These are phyloP conservation scores for Mortierella sp. DNA, from an alignment of 371 early-diverging fungal genomes.

Conservation along the genomic window DNA sequence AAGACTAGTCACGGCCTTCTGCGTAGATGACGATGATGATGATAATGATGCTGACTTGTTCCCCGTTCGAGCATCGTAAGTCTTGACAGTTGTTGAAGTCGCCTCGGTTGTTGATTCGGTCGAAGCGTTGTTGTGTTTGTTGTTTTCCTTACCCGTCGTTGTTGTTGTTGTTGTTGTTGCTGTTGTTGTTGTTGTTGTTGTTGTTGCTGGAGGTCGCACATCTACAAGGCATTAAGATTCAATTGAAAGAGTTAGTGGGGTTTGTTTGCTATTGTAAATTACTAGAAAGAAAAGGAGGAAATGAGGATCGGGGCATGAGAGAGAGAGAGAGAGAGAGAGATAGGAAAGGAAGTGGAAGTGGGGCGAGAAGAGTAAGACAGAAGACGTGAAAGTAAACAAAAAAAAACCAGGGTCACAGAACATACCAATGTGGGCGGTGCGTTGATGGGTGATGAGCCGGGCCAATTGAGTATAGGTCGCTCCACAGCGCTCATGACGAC, in stretches of 20 bases:
- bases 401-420: constrained; percentile 8
- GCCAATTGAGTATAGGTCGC: constrained; percentile 33
- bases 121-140: neutral
- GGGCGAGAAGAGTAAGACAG: neutral
- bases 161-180: neutral
- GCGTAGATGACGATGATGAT: neutral
- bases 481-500: constrained; percentile 30
- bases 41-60: neutral
- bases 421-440: constrained; percentile 28
- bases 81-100: neutral
- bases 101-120: neutral
- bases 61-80: neutral
- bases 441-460: constrained; percentile 30
- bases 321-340: too few relatives aligned
- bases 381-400: too few relatives aligned
- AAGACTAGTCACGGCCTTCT: neutral
- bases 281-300: too few relatives aligned
- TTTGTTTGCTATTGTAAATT: neutral
- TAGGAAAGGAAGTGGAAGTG: too few relatives aligned
- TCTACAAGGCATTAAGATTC: neutral
- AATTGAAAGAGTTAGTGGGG: neutral
- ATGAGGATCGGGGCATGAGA: too few relatives aligned
- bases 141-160: neutral
- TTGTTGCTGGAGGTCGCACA: neutral
- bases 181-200: neutral